Conservation (phyloP, 2,329 filamentous ascomycete genomes). For the Ophiostoma sp. region DNA sequence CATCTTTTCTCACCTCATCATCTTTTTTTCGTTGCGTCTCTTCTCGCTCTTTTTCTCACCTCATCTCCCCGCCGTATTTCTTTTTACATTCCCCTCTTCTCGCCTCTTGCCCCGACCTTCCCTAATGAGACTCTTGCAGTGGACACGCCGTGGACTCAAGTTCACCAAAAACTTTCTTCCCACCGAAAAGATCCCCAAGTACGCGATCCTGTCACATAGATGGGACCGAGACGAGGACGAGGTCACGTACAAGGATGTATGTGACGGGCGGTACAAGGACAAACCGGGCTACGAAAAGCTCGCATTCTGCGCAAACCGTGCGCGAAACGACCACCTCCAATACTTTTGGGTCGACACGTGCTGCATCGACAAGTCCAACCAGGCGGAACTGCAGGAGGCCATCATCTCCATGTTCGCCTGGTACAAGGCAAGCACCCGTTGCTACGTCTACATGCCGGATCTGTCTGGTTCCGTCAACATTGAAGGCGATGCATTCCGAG, state of each 20-base stretch:
- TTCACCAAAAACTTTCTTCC: not conserved
- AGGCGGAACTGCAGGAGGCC: slow-evolving; percentile 22
- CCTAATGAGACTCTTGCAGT: not conserved
- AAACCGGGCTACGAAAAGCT: slow-evolving; percentile 28
- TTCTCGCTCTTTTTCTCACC: no score
- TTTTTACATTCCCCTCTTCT: not conserved
- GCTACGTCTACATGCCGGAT: slow-evolving; percentile 27
- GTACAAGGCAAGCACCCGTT: slow-evolving; percentile 19
- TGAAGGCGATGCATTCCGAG: not conserved
- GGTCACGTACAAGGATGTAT: slow-evolving; percentile 28
- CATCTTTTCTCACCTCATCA: no score
- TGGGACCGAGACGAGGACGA: slow-evolving; percentile 30
- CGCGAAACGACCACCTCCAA: not conserved
- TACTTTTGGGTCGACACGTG: slow-evolving; percentile 29
- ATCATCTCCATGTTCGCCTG: slow-evolving; percentile 28
- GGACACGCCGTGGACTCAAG: not conserved
- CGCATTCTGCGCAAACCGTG: slow-evolving; percentile 1
- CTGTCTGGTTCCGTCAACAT: not conserved
- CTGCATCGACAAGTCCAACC: slow-evolving; percentile 27
- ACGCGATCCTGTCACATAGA: slow-evolving; percentile 36
- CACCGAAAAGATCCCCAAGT: not conserved
- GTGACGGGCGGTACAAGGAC: slow-evolving; percentile 4
- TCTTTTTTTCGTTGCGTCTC: no score
- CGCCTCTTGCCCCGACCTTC: not conserved
- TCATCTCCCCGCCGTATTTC: not conserved